Percentiles rank a stretch among this genome's conserved stretches.
phyloP scores from a whole-genome alignment of 805 yeast species.

The Hanseniaspora thailandica region DNA sequence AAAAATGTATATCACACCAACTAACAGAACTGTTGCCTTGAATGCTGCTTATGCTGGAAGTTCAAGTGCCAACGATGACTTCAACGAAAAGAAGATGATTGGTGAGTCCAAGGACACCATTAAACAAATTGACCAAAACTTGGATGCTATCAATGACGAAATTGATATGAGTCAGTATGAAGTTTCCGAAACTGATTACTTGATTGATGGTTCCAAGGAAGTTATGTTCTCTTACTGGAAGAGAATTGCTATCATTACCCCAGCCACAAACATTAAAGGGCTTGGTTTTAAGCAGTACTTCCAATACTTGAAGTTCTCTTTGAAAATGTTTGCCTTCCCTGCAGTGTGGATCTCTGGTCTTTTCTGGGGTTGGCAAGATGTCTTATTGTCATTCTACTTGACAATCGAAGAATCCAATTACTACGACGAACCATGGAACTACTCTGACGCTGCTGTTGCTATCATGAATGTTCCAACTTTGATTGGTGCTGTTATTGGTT shows the following conservation, averaged over 20 bases:
- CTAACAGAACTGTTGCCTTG: slow-evolving; percentile 18
- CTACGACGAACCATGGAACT: slow-evolving; percentile 55
- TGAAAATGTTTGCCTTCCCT: slow-evolving; percentile 51
- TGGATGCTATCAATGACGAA: slow-evolving; percentile 2
- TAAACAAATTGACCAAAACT: slow-evolving; percentile 1
- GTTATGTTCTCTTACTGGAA: slow-evolving; percentile 35
- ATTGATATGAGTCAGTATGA: not conserved
- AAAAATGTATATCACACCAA: slow-evolving; percentile 30
- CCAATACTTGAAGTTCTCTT: slow-evolving; percentile 37
- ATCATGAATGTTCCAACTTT: slow-evolving; percentile 63
- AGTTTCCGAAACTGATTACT: not conserved
- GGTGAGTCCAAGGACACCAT: not conserved
- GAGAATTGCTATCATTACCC: slow-evolving; percentile 40
- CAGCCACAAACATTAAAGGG: slow-evolving; percentile 49
- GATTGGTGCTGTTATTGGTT: slow-evolving; percentile 55
- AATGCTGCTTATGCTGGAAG: not conserved
- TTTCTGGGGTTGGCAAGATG: slow-evolving; percentile 76
- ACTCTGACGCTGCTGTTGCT: slow-evolving; percentile 55
- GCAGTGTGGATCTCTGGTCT: slow-evolving; percentile 54
- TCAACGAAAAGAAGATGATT: not conserved
- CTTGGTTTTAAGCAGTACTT: slow-evolving; percentile 55
- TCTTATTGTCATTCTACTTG: slow-evolving; percentile 60
- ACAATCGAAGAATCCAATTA: slow-evolving; percentile 61
- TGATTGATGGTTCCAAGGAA: slow-evolving; percentile 35
- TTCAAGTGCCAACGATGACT: not conserved